Conservation (phyloP, 331 rosid species). For the Phaseolus coccineus region DNA sequence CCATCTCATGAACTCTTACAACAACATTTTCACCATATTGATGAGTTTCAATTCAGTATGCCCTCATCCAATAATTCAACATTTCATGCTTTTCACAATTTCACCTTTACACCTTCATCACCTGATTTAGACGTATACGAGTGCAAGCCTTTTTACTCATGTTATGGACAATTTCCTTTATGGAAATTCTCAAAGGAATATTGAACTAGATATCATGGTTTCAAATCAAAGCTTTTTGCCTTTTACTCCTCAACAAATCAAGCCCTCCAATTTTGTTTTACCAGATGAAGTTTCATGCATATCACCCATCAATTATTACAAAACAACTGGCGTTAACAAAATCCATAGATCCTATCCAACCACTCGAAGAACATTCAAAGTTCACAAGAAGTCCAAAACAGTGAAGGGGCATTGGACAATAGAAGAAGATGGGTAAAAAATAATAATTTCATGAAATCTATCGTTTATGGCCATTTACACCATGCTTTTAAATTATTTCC, state of each 20-base stretch:
- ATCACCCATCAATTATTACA: conserved; percentile 52
- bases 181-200: conserved; percentile 54
- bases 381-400: conserved; percentile 59
- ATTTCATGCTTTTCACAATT: conserved; percentile 51
- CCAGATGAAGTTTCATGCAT: conserved; percentile 82
- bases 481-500: background rate
- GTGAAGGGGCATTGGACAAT: conserved; percentile 91
- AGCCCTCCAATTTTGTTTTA: conserved; percentile 53
- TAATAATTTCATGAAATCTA: background rate
- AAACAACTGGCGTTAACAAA: conserved; percentile 49
- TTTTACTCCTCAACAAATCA: conserved; percentile 53
- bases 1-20: conserved; percentile 60
- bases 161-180: conserved; percentile 65
- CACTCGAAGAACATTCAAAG: conserved; percentile 50
- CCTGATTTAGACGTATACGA: conserved; percentile 49
- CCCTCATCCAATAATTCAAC: conserved; percentile 48
- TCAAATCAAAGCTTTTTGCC: conserved; percentile 45
- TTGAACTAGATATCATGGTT: conserved; percentile 48
- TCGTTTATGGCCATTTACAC: conserved; percentile 18
- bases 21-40: conserved; percentile 68
- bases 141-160: conserved; percentile 58
- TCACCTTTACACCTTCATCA: conserved; percentile 36
- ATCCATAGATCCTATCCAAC: conserved; percentile 36
- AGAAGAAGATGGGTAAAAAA: conserved; percentile 83
- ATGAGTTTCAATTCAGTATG: conserved; percentile 54